Evolutionary conservation across 192 early-diverging fungal genomes (phyloP), one percentile per base, ranked within the genome.

Genomic region (Umbelopsis ramanniana): DNA sequence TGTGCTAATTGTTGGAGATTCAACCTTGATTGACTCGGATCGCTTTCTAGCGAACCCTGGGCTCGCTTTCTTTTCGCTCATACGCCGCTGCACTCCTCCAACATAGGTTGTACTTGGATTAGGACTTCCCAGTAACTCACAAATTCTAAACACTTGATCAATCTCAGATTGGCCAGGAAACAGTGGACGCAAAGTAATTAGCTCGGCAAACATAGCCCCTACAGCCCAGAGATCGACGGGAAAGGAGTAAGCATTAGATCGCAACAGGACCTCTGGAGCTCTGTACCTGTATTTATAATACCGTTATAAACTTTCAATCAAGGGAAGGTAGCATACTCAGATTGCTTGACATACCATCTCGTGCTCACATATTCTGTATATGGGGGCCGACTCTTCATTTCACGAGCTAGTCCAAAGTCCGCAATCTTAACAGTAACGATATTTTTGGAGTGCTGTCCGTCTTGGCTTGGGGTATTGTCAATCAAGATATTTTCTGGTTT

Each of bases 341-440:
- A 70, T 69, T 3, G 37, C 7, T 43, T 38, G 6, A 69, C 72
- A 47, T 79, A 95, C 97, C 97, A 99, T 75, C 97, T 86, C 10
- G 97, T 99, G 83, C 93, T 94, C 66, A 99, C 96, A 82, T 99
- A 99, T 73, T 96, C 94, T 29, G 97, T 98, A 72, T 96, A 95
- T 43, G 97, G 97, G 2, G 93, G 92, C 46, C 89, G 86, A 78
- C 88, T 92, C 70, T 95, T 89, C 72, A 95, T 89, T 72, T 98
- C 95, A 52, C 94, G 84, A 46, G 96, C 95, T 23, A 99, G 82
- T 10, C 97, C 97, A 87, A 99, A 96, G 80, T 99, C 97, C 19
- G 94, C 97, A 70, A 99, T 91, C 83, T 98, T 99, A 46, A 93
- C 82, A 48, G 81, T 84, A 1, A 84, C 76, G 29, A 19, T 52